phyloP scores from a whole-genome alignment of 768 basidiomycete species.

The Pleurotus salmoneostramineus region DNA sequence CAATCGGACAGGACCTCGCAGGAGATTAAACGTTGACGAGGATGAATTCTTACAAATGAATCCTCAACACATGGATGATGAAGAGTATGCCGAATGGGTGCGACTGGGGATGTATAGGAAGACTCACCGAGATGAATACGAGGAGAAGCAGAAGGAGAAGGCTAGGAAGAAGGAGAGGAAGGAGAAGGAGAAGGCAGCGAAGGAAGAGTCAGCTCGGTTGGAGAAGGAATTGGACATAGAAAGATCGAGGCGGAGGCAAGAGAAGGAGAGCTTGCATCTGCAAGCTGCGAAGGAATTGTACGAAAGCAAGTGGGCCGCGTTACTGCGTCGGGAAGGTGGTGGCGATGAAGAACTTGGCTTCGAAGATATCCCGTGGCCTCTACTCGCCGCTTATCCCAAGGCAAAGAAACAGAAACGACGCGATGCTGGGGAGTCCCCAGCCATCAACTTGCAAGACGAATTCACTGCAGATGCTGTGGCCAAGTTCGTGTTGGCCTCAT shows the following conservation, averaged over 20 bases:
- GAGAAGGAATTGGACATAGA: conserved; percentile 52
- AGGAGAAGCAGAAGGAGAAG: conserved; percentile 54
- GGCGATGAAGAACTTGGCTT: conserved; percentile 35
- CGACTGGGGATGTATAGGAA: conserved; percentile 80
- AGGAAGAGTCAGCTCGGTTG: conserved; percentile 47
- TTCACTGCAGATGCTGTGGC: conserved; percentile 54
- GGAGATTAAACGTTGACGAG: conserved; percentile 20
- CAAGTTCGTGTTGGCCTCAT: conserved; percentile 43
- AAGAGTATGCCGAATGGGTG: conserved; percentile 87
- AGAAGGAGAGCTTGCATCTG: conserved; percentile 38
- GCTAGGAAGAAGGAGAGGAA: conserved; percentile 48
- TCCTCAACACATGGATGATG: conserved; percentile 66
- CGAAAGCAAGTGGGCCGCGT: conserved; percentile 51
- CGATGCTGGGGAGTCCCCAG: conserved; percentile 4
- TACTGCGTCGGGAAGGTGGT: conserved; percentile 28
- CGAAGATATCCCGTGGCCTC: conserved; percentile 72
- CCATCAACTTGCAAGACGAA: conserved; percentile 34
- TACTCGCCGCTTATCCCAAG: conserved; percentile 32
- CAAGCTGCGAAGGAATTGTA: conserved; percentile 50
- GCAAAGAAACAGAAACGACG: conserved; percentile 8
- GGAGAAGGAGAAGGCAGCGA: conserved; percentile 50
- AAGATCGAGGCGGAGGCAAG: conserved; percentile 42
- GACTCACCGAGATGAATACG: conserved; percentile 64
- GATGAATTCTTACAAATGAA: conserved; percentile 39
- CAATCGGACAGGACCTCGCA: conserved; percentile 18